These are phyloP conservation scores for Hypoxylon sp. DNA, from an alignment of 2,329 filamentous ascomycete genomes.

Conservation along the genomic window DNA sequence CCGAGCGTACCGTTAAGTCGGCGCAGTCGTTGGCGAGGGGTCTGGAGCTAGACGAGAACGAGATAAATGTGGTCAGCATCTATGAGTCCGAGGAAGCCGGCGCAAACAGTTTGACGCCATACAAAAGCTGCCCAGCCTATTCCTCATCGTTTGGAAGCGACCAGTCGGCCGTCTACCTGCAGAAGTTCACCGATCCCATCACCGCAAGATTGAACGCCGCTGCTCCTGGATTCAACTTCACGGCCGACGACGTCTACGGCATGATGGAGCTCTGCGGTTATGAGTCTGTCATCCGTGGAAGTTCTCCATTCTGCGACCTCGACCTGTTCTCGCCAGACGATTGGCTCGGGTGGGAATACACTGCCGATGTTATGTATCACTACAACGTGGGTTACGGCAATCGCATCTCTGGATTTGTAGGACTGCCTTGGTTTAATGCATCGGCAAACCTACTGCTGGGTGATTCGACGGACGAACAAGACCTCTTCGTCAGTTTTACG, in stretches of 20 bases:
- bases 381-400: constrained; percentile 74
- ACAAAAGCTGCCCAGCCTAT: constrained; percentile 71
- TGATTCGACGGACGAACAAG: constrained; percentile 53
- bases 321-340: constrained; percentile 67
- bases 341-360: constrained; percentile 73
- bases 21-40: constrained; percentile 67
- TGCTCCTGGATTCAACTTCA: constrained; percentile 69
- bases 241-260: constrained; percentile 67
- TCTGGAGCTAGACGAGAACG: constrained; percentile 60
- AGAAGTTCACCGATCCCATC: constrained; percentile 68
- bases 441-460: constrained; percentile 60
- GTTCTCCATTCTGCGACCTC: constrained; percentile 68
- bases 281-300: constrained; percentile 69
- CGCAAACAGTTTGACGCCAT: constrained; percentile 69
- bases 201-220: constrained; percentile 62
- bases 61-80: constrained; percentile 63
- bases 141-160: constrained; percentile 60
- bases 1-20: constrained; percentile 67
- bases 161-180: constrained; percentile 59
- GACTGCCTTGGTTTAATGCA: constrained; percentile 73
- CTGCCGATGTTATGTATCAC: constrained; percentile 69
- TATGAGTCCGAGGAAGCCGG: constrained; percentile 65
- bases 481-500: constrained; percentile 73
- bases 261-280: constrained; percentile 74
- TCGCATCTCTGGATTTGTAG: constrained; percentile 63